Evolutionary conservation across 306 rosid species (phyloP), one percentile per base, ranked within the genome.

Genomic region (Notholithocarpus densiflorus): DNA sequence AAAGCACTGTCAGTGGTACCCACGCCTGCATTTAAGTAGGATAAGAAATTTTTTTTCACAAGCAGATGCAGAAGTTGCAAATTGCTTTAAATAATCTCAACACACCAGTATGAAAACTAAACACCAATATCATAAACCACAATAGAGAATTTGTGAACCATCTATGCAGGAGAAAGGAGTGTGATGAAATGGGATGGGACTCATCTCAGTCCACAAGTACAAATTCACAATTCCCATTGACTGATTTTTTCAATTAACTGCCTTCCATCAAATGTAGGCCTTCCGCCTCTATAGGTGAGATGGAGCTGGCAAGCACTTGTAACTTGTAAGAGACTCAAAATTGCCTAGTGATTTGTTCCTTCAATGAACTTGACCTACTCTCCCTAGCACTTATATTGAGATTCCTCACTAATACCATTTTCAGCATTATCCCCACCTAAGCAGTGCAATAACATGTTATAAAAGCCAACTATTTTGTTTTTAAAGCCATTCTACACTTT

Each of bases 1-100:
- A 92, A 80, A 77, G 93, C 89, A 89, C 98, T 92, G 74, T 78
- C 89, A 72, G 97, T 89, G 23, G 91, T 86, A 70, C 97, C 98
- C 71, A 94, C 95, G 60, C 98, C 98, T 92, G 84, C 71, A 85
- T 52, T 60, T 24, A 54, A 19, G 78, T 70, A 62, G 72, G 76
- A 78, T 59, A 65, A 45, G 68, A 70, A 73, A n/a, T 77, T 31
- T 81, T 64, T 75, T 5, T 70, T 66, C 43, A 34, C 15, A 17
- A 15, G 45, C 48, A 66, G 17, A 45, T 32, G 26, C 21, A 9
- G 11, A 66, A 21, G 52, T 34, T 34, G 34, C 15, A 32, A 66
- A 64, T 64, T 64, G 45, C 21, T 29, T 64, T 29, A 17, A 64
- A 15, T 64, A 64, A 9, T 6, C 2, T 18, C 43, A 32, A 32